These are phyloP conservation scores for Mycosphaerella arachidis DNA, from an alignment of 2,329 filamentous ascomycete species.

Conservation along the genomic window DNA sequence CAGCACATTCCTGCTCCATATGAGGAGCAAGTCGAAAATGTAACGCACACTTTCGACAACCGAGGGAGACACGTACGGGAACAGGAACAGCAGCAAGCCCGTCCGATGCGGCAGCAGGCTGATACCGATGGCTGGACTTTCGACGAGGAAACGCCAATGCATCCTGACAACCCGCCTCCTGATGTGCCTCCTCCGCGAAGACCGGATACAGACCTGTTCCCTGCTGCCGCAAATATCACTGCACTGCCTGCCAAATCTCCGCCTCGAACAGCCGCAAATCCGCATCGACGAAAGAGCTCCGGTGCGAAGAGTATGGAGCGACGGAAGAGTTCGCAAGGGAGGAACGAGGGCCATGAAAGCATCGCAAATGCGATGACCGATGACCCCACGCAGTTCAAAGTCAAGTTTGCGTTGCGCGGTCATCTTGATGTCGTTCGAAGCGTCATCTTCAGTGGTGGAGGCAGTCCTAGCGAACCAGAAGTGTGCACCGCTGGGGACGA, in stretches of 20 bases:
- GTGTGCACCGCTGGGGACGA: conserved; percentile 96
- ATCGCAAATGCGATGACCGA: conserved; percentile 46
- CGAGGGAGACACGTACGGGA: conserved; percentile 52
- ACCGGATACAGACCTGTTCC: conserved; percentile 84
- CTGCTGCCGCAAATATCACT: conserved; percentile 57
- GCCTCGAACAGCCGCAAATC: conserved; percentile 57
- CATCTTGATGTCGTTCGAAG: conserved; percentile 91
- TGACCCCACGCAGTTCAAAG: conserved; percentile 79
- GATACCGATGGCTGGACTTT: conserved; percentile 84
- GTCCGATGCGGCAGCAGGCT: conserved; percentile 18
- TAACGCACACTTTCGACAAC: conserved; percentile 56
- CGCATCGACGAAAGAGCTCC: conserved; percentile 76
- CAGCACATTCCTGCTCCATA: conserved; percentile 30
- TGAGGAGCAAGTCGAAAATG: conserved; percentile 55
- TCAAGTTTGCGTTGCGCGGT: conserved; percentile 84
- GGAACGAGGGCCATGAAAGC: conserved; percentile 52
- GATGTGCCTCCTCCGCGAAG: conserved; percentile 55
- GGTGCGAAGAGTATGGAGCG: conserved; percentile 50
- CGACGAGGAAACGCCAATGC: conserved; percentile 62
- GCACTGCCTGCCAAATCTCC: conserved; percentile 77
- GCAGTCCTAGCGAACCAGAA: conserved; percentile 90
- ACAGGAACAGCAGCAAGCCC: conserved; percentile 27
- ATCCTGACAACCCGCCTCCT: conserved; percentile 40
- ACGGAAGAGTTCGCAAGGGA: conserved; percentile 56
- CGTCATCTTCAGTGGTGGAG: conserved; percentile 94